Evolutionary conservation across 2,329 filamentous ascomycete genomes (phyloP).

Genomic region (Lasiodiplodia theobromae): DNA sequence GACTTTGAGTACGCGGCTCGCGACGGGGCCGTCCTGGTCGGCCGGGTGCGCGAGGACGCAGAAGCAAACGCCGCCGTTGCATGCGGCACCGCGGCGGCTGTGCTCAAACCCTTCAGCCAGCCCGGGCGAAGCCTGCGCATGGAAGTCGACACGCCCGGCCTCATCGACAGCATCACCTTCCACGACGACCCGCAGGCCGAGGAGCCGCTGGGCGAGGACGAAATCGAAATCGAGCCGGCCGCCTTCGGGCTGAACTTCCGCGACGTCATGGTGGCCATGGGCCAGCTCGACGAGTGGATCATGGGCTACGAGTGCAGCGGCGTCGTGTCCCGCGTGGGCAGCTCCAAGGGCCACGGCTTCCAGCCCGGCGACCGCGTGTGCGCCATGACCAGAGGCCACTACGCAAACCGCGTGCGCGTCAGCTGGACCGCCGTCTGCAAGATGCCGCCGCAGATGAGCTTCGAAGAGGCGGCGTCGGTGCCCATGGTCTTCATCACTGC

Average conservation of each 20-base stretch:
- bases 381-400: neutral
- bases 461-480: conserved; percentile 37
- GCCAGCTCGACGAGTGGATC: conserved; percentile 32
- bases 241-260: conserved; percentile 11
- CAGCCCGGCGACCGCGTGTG: conserved; percentile 30
- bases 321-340: conserved; percentile 32
- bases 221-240: conserved; percentile 31
- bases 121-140: neutral
- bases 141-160: neutral
- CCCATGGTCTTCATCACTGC: conserved; percentile 33
- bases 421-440: neutral
- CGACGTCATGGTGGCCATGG: conserved; percentile 32
- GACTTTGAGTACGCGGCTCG: conserved; percentile 11
- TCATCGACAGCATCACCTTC: neutral
- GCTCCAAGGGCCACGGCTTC: neutral
- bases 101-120: neutral
- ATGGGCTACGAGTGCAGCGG: conserved; percentile 33
- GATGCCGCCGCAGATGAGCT: conserved; percentile 25
- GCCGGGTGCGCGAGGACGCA: neutral
- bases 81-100: too few species aligned
- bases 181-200: neutral
- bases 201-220: neutral
- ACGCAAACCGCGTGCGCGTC: neutral
- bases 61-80: neutral
- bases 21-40: neutral